Conservation (phyloP, 2,329 filamentous ascomycete species). For the Rhynchosporium agropyri region DNA sequence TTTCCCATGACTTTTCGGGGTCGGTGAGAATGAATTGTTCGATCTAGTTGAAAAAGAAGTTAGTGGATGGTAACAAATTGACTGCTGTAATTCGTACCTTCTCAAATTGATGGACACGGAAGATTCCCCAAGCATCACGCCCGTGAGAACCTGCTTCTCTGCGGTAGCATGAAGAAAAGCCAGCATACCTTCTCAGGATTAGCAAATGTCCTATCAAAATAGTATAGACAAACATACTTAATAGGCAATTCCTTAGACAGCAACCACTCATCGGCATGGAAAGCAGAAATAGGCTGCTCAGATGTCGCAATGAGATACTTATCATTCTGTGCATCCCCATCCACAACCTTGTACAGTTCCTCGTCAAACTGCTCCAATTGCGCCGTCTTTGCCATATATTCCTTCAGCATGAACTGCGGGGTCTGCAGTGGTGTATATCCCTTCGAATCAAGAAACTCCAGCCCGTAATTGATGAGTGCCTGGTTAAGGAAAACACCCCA, state of each 20-base stretch:
- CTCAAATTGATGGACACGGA: slow-evolving; percentile 97
- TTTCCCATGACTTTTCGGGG: slow-evolving; percentile 88
- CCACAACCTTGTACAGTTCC: slow-evolving; percentile 95
- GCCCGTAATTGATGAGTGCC: slow-evolving; percentile 91
- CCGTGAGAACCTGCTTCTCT: slow-evolving; percentile 93
- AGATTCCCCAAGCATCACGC: slow-evolving; percentile 96
- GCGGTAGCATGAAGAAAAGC: slow-evolving; percentile 93
- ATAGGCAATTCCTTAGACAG: slow-evolving; percentile 82
- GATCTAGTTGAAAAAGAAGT: slow-evolving; percentile 51
- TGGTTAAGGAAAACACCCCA: slow-evolving; percentile 92
- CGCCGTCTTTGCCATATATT: slow-evolving; percentile 97
- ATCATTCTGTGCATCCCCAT: slow-evolving; percentile 83
- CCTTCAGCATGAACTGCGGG: slow-evolving; percentile 91
- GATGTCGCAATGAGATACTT: slow-evolving; percentile 81
- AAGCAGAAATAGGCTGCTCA: slow-evolving; percentile 91
- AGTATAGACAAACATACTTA: slow-evolving; percentile 56
- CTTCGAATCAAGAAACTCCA: slow-evolving; percentile 81
- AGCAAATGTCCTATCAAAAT: slow-evolving; percentile 3
- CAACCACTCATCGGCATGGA: slow-evolving; percentile 94
- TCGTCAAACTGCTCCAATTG: slow-evolving; percentile 98
- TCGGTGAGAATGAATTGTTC: slow-evolving; percentile 82
- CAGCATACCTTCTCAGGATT: slow-evolving; percentile 60
- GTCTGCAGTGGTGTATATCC: slow-evolving; percentile 84
- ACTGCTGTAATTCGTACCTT: slow-evolving; percentile 57
- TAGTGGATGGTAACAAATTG: slow-evolving; percentile 1